phyloP scores from a whole-genome alignment of 495 filamentous ascomycete species.

The Trichoderma orchidacearum region DNA sequence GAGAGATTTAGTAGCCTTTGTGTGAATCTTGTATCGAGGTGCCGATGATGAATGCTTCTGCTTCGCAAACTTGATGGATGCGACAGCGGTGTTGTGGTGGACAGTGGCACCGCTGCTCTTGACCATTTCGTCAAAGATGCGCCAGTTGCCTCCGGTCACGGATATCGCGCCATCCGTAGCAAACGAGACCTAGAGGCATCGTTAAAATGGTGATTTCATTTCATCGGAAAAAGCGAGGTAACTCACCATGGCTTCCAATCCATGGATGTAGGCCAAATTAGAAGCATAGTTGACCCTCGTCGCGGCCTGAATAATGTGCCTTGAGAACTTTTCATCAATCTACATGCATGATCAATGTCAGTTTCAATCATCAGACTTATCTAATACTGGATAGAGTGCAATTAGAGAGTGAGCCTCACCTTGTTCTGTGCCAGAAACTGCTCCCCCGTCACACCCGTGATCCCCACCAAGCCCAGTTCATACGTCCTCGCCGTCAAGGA shows the following conservation, averaged over 20 bases:
- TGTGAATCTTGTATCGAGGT: slow-evolving; percentile 37
- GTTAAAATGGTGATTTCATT: slow-evolving; percentile 1
- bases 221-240: not conserved
- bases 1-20: slow-evolving; percentile 7
- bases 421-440: slow-evolving; percentile 56
- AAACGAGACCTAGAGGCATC: slow-evolving; percentile 38
- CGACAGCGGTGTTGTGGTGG: slow-evolving; percentile 58
- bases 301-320: slow-evolving; percentile 81
- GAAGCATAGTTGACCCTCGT: slow-evolving; percentile 94
- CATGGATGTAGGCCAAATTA: slow-evolving; percentile 75
- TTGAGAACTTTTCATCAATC: slow-evolving; percentile 53
- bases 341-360: slow-evolving; percentile 7
- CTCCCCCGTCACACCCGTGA: slow-evolving; percentile 56
- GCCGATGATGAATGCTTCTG: slow-evolving; percentile 5
- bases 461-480: slow-evolving; percentile 48
- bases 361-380: not conserved
- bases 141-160: slow-evolving; percentile 85
- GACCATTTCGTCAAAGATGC: slow-evolving; percentile 78
- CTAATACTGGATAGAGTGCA: not conserved
- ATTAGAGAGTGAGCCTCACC: slow-evolving; percentile 13
- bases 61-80: slow-evolving; percentile 35
- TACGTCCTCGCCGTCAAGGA: slow-evolving; percentile 54
- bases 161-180: slow-evolving; percentile 71
- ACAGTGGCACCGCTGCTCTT: slow-evolving; percentile 45
- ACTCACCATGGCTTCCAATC: slow-evolving; percentile 82